Percentiles rank a stretch among this genome's conserved stretches.
Conservation (phyloP, 2,329 filamentous ascomycete genomes). For the Trichoderma sp. region DNA sequence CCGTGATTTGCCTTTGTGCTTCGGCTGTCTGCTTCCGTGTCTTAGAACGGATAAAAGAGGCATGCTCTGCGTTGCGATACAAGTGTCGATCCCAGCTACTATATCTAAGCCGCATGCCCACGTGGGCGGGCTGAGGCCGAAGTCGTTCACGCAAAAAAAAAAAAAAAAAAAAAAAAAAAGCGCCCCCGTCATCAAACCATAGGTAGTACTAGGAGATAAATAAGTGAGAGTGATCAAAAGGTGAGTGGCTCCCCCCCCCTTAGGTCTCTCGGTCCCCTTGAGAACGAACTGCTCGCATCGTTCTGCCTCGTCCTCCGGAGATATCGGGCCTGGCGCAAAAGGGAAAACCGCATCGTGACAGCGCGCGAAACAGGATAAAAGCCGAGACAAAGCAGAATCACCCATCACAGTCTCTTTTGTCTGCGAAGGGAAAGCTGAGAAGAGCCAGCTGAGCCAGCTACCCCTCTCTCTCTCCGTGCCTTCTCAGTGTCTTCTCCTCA, state of each 20-base stretch:
- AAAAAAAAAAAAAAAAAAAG: no score
- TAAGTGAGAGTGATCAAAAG: no score
- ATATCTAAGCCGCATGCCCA: slow-evolving; percentile 5
- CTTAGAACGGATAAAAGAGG: background rate
- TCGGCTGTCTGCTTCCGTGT: background rate
- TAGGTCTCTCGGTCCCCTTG: background rate
- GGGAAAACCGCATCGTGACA: background rate
- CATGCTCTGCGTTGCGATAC: background rate
- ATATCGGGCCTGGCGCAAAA: background rate
- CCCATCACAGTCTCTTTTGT: background rate
- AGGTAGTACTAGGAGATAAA: no score
- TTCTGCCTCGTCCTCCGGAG: background rate
- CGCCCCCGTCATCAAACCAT: no score
- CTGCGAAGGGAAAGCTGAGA: background rate
- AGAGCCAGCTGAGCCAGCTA: background rate
- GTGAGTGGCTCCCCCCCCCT: background rate
- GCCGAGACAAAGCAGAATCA: background rate
- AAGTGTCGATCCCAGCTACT: background rate
- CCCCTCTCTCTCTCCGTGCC: background rate
- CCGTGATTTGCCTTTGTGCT: background rate
- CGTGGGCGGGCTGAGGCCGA: slow-evolving; percentile 3
- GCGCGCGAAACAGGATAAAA: background rate
- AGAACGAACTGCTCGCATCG: background rate
- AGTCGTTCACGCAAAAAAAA: background rate
- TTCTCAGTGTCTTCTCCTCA: background rate